A percentile compares a stretch with the other conserved stretches of the same genome.
These are phyloP conservation scores for Chrysoporthe deuterocubensis DNA, from an alignment of 2,329 filamentous ascomycete genomes.

Conservation along the genomic window DNA sequence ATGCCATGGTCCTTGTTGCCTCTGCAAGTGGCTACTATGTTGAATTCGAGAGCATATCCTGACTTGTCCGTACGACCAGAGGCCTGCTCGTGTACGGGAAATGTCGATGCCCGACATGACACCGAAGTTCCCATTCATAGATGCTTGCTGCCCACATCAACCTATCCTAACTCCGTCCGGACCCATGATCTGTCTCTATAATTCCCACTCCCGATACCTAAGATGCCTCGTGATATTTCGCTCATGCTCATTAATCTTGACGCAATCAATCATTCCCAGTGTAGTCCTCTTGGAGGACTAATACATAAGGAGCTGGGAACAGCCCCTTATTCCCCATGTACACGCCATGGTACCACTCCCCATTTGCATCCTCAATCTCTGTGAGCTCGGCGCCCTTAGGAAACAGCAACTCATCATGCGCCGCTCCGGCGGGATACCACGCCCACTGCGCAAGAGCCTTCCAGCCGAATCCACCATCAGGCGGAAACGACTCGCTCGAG, in stretches of 20 bases:
- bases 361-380: slow-evolving; percentile 86
- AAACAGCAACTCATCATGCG: slow-evolving; percentile 79
- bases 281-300: slow-evolving; percentile 42
- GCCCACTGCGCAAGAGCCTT: slow-evolving; percentile 71
- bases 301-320: slow-evolving; percentile 80
- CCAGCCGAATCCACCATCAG: slow-evolving; percentile 74
- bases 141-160: not conserved
- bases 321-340: slow-evolving; percentile 82
- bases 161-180: slow-evolving; percentile 1
- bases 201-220: not conserved
- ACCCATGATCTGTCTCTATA: not conserved
- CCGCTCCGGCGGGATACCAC: slow-evolving; percentile 71
- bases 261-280: slow-evolving; percentile 7
- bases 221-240: not conserved
- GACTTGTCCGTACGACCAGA: not conserved
- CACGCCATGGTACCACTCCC: slow-evolving; percentile 85
- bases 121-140: not conserved
- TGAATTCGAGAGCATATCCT: too few relatives aligned
- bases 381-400: slow-evolving; percentile 80
- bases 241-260: slow-evolving; percentile 22
- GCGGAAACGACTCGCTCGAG: slow-evolving; percentile 60
- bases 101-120: not conserved
- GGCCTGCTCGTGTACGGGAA: not conserved
- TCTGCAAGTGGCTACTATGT: too few relatives aligned
- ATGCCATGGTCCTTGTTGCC: too few relatives aligned